Evolutionary conservation across 352 stramenopile species (phyloP).

Genomic region (Poterioochromonas sp.): DNA sequence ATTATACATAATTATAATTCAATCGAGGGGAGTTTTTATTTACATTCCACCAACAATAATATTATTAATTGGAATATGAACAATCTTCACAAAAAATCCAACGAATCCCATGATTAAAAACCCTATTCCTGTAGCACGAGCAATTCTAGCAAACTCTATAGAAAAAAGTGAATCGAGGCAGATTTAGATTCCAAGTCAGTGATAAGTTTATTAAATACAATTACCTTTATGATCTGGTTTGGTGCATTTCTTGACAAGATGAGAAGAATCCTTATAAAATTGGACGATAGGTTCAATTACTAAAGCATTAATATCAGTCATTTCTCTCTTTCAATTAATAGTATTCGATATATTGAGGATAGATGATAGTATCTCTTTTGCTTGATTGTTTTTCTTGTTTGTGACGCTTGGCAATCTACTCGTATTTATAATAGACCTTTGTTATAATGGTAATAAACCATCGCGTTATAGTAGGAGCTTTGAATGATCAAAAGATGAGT

Average conservation of each 20-base stretch:
- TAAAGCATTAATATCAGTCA: slow-evolving; percentile 66
- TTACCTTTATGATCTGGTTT: slow-evolving; percentile 95
- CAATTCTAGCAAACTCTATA: slow-evolving; percentile 86
- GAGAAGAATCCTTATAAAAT: slow-evolving; percentile 92
- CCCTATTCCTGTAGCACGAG: slow-evolving; percentile 82
- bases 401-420: too few species aligned
- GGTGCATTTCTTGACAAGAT: slow-evolving; percentile 97
- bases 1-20: not conserved
- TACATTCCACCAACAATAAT: slow-evolving; percentile 80
- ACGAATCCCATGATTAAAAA: slow-evolving; percentile 99
- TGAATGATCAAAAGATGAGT: too few species aligned
- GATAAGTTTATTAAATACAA: not conserved
- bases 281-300: slow-evolving; percentile 89
- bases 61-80: slow-evolving; percentile 99
- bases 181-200: slow-evolving; percentile 18
- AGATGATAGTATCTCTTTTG: too few species aligned
- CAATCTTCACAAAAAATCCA: slow-evolving; percentile 99
- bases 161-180: not conserved
- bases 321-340: slow-evolving; percentile 45
- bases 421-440: too few species aligned
- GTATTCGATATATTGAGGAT: too few species aligned
- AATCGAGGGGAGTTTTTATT: not conserved
- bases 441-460: too few species aligned
- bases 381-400: too few species aligned
- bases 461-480: too few species aligned